Evolutionary conservation across 2,329 filamentous ascomycete species (phyloP), one percentile per base, ranked within the genome.

Genomic region (Fusarium sp.): DNA sequence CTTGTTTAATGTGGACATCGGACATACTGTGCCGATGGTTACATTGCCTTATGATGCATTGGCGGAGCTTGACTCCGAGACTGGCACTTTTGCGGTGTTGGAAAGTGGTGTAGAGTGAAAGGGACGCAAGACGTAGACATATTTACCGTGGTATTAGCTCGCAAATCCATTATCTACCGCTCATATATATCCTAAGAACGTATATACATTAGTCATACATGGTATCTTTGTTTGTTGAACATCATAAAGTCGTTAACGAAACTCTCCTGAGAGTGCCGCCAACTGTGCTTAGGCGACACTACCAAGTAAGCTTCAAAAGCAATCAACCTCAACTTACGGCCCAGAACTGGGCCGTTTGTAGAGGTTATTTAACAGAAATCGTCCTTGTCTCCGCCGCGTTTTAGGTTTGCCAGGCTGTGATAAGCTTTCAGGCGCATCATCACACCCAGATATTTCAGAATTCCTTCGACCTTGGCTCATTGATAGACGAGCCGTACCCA

Each of bases 11-110:
- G 79, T 84, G 1, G 82, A 84, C 44, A 72, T 84, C 45, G 82
- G 82, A 1, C 81, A 84, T 65, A 82, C 81, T 0, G 74, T 73
- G 11, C 81, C 82, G 0, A 77, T 83, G 69, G 74, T 84, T 7
- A 84, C 82, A 0, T 59, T 84, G 26, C 81, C 81, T 0, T 78
- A 73, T 43, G 81, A 81, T 69, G 76, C 77, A 2, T 42, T 82
- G 63, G 81, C 75, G 18, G 65, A 72, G 30, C 52, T 84, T 41
- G 81, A 84, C 64, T 80, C 79, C 0, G 79, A 78, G 19, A 74
- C 56, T 13, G 79, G 82, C 21, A 69, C 67, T 19, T 83, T 83
- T 69, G 58, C 73, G 23, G 69, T 83, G 0, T 26, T 75, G 10
- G 76, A 78, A 46, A 14, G 75, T 3, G 69, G 58, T 3, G 73